A percentile compares a stretch with the other conserved stretches of the same genome.
Conservation (phyloP, 2,329 filamentous ascomycete genomes). For the Botrytis fabae region DNA sequence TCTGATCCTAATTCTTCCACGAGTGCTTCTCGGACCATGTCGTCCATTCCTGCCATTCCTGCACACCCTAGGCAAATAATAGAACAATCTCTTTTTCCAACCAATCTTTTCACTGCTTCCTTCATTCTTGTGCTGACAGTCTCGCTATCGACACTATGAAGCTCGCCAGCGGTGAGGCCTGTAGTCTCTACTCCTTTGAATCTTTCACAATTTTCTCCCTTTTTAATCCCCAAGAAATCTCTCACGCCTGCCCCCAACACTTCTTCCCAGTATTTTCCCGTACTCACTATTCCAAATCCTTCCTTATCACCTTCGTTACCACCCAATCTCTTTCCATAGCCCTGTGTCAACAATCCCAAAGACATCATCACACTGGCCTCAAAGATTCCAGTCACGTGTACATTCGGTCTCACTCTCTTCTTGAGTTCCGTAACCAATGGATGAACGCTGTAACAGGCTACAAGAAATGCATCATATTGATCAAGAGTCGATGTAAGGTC, state of each 20-base stretch:
- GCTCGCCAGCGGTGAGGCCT: conserved; percentile 74
- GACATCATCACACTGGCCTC: conserved; percentile 69
- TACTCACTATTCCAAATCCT: conserved; percentile 85
- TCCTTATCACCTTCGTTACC: conserved; percentile 24
- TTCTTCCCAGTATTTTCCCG: conserved; percentile 78
- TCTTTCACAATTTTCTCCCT: conserved; percentile 32
- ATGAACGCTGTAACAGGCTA: conserved; percentile 88
- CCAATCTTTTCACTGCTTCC: conserved; percentile 66
- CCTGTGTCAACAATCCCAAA: conserved; percentile 43
- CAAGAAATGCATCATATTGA: conserved; percentile 71
- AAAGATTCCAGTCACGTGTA: conserved; percentile 77
- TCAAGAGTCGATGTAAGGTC: conserved; percentile 49
- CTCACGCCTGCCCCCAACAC: conserved; percentile 68
- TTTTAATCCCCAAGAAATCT: conserved; percentile 56
- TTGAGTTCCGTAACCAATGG: conserved; percentile 67
- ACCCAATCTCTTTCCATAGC: conserved; percentile 30
- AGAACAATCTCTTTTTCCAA: conserved; percentile 57
- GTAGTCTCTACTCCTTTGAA: conserved; percentile 85
- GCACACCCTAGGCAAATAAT: conserved; percentile 85
- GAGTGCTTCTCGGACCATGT: conserved; percentile 70
- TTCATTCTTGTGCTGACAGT: conserved; percentile 66
- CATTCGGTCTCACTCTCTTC: conserved; percentile 41
- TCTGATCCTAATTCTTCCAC: conserved; percentile 62
- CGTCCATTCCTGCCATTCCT: conserved; percentile 84
- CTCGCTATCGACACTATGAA: conserved; percentile 67